phyloP scores from a whole-genome alignment of 1,139 yeast species.

The Saccharomycopsis hybrid region DNA sequence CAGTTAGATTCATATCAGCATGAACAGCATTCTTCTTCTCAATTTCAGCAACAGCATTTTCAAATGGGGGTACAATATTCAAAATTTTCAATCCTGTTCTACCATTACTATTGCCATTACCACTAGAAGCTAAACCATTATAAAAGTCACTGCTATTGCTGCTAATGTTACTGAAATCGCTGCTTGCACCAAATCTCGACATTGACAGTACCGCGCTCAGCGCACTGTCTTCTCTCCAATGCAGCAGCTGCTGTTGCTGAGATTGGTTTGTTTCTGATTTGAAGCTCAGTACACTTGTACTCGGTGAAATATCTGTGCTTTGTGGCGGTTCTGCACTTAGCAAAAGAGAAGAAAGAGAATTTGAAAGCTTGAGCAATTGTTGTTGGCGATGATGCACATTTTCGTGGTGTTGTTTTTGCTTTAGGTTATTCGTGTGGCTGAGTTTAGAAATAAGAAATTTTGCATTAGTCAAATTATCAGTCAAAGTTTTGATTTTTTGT shows the following conservation, averaged over 20 bases:
- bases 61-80: not conserved
- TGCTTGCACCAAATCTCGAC: no score
- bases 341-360: not conserved
- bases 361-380: constrained; percentile 2
- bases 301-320: no score
- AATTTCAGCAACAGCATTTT: no score
- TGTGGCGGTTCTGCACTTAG: not conserved
- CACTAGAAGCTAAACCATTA: no score
- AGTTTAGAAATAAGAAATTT: constrained; percentile 8
- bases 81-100: not conserved
- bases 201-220: no score
- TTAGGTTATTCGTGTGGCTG: constrained; percentile 4
- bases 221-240: no score
- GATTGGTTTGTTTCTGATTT: no score
- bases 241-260: no score
- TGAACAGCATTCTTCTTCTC: no score
- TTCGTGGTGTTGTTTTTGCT: not conserved
- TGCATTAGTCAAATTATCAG: constrained; percentile 14
- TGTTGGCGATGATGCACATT: not conserved
- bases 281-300: not conserved
- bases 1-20: no score
- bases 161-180: not conserved
- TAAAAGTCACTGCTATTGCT: not conserved
- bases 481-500: constrained; percentile 4
- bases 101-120: not conserved